These are phyloP conservation scores for Alternaria dauci DNA, from an alignment of 2,329 filamentous ascomycete species.

Conservation along the genomic window DNA sequence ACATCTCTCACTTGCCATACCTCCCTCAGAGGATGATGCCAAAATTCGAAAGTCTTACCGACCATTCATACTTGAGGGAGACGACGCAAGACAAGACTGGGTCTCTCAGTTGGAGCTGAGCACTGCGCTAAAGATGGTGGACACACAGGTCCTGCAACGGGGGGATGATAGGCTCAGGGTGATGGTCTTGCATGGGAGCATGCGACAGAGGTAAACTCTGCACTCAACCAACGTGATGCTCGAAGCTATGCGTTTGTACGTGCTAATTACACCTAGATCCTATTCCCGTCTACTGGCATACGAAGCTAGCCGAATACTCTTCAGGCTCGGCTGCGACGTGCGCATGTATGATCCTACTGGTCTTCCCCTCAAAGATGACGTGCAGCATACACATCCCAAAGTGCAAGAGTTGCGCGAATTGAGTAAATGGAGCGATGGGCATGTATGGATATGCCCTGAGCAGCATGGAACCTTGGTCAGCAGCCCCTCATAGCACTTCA, in stretches of 20 bases:
- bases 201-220: constrained; percentile 53
- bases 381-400: constrained; percentile 64
- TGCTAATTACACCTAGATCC: constrained; percentile 53
- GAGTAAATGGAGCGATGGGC: constrained; percentile 71
- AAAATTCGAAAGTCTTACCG: constrained; percentile 61
- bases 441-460: constrained; percentile 71
- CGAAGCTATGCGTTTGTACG: accelerated
- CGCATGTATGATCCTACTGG: constrained; percentile 67
- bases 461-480: constrained; percentile 70
- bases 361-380: constrained; percentile 70
- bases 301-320: constrained; percentile 68
- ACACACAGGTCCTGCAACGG: constrained; percentile 54
- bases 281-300: constrained; percentile 68
- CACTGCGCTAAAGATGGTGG: constrained; percentile 61
- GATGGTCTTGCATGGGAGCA: constrained; percentile 68
- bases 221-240: neutral
- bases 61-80: constrained; percentile 62
- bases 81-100: constrained; percentile 61
- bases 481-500: neutral
- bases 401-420: constrained; percentile 70
- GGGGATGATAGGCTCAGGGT: constrained; percentile 60
- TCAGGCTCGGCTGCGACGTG: constrained; percentile 71
- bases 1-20: constrained; percentile 54
- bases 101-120: constrained; percentile 64
- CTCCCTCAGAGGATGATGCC: constrained; percentile 57